phyloP scores from a whole-genome alignment of 2,329 filamentous ascomycete genomes.

The Neodidymelliopsis sp. region DNA sequence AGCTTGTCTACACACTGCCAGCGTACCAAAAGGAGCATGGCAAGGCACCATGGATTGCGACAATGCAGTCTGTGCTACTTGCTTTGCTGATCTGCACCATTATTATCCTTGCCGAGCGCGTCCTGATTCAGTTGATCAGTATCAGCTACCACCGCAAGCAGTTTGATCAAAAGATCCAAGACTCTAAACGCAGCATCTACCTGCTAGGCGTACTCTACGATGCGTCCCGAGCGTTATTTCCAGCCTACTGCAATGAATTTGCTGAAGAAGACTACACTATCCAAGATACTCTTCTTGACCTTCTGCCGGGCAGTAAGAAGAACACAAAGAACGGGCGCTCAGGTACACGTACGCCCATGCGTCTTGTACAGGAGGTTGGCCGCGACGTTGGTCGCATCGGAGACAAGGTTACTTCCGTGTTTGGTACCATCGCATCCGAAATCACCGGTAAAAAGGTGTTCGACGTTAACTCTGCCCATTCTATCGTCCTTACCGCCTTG shows the following conservation, averaged over 20 bases:
- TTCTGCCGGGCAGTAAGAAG: conserved; percentile 67
- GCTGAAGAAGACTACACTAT: conserved; percentile 91
- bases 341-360: conserved; percentile 78
- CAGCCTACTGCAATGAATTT: conserved; percentile 91
- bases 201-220: conserved; percentile 88
- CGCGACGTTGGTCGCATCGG: conserved; percentile 77
- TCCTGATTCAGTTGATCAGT: conserved; percentile 81
- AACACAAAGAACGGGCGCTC: conserved; percentile 58
- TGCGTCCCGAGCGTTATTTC: conserved; percentile 86
- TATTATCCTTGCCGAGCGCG: conserved; percentile 78
- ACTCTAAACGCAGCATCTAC: conserved; percentile 85
- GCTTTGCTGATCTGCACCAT: conserved; percentile 72
- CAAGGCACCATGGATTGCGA: conserved; percentile 57
- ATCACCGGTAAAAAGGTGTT: conserved; percentile 96
- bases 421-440: conserved; percentile 92
- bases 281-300: conserved; percentile 70
- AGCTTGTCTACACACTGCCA: conserved; percentile 13
- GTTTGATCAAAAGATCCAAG: conserved; percentile 82
- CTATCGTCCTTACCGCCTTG: conserved; percentile 85
- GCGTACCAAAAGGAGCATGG: background rate
- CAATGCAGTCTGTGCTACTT: conserved; percentile 70
- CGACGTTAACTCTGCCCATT: conserved; percentile 89
- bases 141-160: conserved; percentile 87
- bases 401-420: conserved; percentile 91
- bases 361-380: conserved; percentile 72